phyloP scores from a whole-genome alignment of 768 basidiomycete genomes.

The Suillus decipiens region DNA sequence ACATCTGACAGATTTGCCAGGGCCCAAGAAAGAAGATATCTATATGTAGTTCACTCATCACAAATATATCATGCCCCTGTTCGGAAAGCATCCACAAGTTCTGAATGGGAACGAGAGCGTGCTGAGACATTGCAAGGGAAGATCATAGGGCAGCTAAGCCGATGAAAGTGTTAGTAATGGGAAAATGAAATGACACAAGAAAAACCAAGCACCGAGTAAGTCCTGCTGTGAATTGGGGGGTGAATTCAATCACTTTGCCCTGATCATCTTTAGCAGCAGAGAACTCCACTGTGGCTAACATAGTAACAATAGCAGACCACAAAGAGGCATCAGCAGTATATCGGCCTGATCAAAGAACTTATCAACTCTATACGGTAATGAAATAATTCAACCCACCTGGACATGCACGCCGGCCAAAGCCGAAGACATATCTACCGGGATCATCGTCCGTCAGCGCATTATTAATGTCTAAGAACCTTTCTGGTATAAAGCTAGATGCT shows the following conservation, averaged over 20 bases:
- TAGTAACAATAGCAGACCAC: conserved; percentile 10
- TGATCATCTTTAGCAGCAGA: conserved; percentile 7
- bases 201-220: not conserved
- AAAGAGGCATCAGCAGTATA: conserved; percentile 7
- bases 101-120: not conserved
- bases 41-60: not conserved
- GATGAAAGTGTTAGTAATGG: not conserved
- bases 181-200: not conserved
- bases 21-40: not conserved
- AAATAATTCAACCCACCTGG: not conserved
- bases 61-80: not conserved
- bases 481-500: not conserved
- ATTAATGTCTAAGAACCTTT: not conserved
- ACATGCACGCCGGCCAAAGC: not conserved
- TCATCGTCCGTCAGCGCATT: not conserved
- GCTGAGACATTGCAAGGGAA: conserved; percentile 3
- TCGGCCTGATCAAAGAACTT: conserved; percentile 5
- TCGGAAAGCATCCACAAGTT: not conserved
- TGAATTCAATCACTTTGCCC: conserved; percentile 10
- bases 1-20: no score
- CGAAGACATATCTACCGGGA: not conserved
- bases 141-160: not conserved
- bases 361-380: not conserved
- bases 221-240: conserved; percentile 1
- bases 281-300: conserved; percentile 9